Evolutionary conservation across 768 basidiomycete species (phyloP).

Genomic region (Postia placenta): DNA sequence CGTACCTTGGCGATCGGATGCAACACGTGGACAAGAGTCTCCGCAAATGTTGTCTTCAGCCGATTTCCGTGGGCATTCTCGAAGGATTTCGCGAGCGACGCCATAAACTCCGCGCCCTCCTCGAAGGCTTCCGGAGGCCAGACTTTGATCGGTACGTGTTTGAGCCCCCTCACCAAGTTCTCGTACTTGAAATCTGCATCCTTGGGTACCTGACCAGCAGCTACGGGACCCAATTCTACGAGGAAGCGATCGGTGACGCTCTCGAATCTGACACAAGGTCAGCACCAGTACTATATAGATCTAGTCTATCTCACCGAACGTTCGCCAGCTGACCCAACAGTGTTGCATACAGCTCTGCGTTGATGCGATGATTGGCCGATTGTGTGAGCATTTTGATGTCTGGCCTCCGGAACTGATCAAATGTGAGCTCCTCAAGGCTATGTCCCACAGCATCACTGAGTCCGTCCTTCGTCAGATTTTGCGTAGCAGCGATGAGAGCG

Average conservation of each 20-base stretch:
- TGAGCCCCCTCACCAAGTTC: conserved; percentile 75
- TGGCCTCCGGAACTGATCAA: conserved; percentile 75
- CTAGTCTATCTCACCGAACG: conserved; percentile 50
- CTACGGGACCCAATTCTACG: conserved; percentile 68
- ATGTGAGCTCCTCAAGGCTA: conserved; percentile 81
- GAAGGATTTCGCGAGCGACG: conserved; percentile 77
- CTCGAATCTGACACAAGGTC: conserved; percentile 51
- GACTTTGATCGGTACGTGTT: conserved; percentile 82
- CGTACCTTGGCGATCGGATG: conserved; percentile 85
- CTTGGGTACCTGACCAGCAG: conserved; percentile 70
- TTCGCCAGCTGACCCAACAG: conserved; percentile 82
- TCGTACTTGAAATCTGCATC: conserved; percentile 81
- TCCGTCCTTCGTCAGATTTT: conserved; percentile 66
- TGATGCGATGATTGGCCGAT: conserved; percentile 72
- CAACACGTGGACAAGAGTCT: conserved; percentile 67
- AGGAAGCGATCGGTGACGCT: conserved; percentile 93
- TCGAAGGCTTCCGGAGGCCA: conserved; percentile 94
- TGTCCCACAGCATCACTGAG: conserved; percentile 75
- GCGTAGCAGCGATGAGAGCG: conserved; percentile 72
- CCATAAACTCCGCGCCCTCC: conserved; percentile 87
- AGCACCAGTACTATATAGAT: background rate
- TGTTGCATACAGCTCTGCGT: conserved; percentile 77
- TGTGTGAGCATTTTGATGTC: conserved; percentile 59
- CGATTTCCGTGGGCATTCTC: conserved; percentile 77
- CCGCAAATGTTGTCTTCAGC: conserved; percentile 81